Conservation (phyloP, 441 rosid genomes). For the Populus trichocarpa region DNA sequence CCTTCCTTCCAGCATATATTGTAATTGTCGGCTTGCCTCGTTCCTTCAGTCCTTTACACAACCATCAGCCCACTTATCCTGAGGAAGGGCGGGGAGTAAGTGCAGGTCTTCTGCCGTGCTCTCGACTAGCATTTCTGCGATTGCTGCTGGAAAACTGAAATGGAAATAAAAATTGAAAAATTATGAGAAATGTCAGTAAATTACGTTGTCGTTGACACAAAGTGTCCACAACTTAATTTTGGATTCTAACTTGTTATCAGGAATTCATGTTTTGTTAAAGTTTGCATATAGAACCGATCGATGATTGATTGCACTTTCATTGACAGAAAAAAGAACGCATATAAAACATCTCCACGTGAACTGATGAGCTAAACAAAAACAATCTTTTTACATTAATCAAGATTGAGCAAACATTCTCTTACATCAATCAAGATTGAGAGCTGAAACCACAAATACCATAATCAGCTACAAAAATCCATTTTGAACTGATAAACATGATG, state of each 20-base stretch:
- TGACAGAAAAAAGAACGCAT: background rate
- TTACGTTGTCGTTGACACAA: too few relatives aligned
- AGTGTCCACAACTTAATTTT: background rate
- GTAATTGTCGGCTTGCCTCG: conserved; percentile 59
- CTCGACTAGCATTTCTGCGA: conserved; percentile 90
- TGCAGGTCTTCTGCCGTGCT: conserved; percentile 68
- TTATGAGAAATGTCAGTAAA: background rate
- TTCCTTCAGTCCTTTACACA: conserved; percentile 73
- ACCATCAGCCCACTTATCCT: conserved; percentile 72
- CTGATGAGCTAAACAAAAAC: background rate
- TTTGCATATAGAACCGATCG: background rate
- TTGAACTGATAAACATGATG: background rate
- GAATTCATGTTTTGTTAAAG: background rate
- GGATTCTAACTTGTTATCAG: background rate
- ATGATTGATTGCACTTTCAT: background rate
- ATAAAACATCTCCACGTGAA: too few relatives aligned
- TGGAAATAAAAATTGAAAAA: background rate
- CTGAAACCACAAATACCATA: background rate
- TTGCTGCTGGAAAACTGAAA: conserved; percentile 65
- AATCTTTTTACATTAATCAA: background rate
- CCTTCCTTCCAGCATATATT: conserved; percentile 59
- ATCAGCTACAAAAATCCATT: background rate
- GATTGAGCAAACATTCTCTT: too few relatives aligned
- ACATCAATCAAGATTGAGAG: background rate
- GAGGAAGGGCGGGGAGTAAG: conserved; percentile 85